Conservation (phyloP, 2,329 filamentous ascomycete genomes). For the Parafenestella ontariensis region DNA sequence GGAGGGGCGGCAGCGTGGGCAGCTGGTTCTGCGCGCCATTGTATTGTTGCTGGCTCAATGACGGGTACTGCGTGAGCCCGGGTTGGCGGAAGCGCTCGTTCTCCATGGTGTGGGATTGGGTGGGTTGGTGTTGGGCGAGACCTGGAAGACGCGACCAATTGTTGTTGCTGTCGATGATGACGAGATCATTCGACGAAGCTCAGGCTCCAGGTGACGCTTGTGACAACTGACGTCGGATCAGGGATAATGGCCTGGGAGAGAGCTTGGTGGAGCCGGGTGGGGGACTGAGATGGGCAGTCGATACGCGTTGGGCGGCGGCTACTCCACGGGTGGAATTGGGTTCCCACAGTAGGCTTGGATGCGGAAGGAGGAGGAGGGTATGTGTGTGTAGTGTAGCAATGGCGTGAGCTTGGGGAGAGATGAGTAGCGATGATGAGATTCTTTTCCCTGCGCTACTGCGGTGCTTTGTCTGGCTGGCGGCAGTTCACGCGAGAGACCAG, state of each 20-base stretch:
- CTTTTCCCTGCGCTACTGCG: conserved; percentile 22
- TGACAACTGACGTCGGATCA: conserved; percentile 31
- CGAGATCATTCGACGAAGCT: conserved; percentile 40
- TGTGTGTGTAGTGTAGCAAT: conserved; percentile 22
- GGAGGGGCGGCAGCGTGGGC: conserved; percentile 47
- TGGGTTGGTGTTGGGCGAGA: conserved; percentile 11
- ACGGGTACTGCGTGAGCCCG: conserved; percentile 43
- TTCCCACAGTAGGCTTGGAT: conserved; percentile 18
- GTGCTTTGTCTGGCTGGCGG: conserved; percentile 41
- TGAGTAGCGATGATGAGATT: conserved; percentile 20
- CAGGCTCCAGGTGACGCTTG: conserved; percentile 29
- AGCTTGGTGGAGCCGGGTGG: conserved; percentile 47
- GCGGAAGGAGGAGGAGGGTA: conserved; percentile 15
- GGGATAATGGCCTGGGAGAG: conserved; percentile 36
- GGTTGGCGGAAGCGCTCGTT: conserved; percentile 46
- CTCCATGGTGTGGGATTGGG: conserved; percentile 39
- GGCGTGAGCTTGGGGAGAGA: conserved; percentile 24
- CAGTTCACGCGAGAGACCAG: conserved; percentile 43
- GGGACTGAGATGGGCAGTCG: conserved; percentile 33
- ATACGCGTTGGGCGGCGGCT: conserved; percentile 28
- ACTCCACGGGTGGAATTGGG: conserved; percentile 26
- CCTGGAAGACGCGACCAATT: conserved; percentile 41
- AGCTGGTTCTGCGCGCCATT: conserved; percentile 38
- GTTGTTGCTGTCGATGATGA: conserved; percentile 19
- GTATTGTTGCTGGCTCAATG: conserved; percentile 41